Evolutionary conservation across 148 eudicot genomes (phyloP).

Genomic region (Chenopodium berlandieri): DNA sequence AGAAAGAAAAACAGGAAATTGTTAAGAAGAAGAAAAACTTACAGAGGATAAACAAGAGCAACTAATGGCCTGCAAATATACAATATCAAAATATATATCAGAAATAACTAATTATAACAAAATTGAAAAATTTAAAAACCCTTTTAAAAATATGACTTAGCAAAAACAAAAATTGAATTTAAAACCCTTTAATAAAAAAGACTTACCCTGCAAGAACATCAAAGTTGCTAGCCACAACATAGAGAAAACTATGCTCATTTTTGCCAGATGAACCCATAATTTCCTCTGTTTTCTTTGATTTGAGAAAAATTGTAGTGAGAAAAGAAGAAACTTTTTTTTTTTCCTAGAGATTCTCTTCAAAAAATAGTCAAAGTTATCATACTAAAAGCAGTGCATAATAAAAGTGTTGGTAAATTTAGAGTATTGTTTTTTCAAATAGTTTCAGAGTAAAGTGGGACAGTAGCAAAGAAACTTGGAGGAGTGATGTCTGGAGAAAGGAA

Average conservation of each 20-base stretch:
- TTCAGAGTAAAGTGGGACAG: background rate
- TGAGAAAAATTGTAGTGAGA: background rate
- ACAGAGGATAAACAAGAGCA: conserved; percentile 60
- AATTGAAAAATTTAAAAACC: background rate
- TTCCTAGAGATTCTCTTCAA: conserved; percentile 6
- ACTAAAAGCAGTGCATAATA: conserved; percentile 9
- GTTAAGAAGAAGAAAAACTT: conserved; percentile 27
- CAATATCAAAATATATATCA: background rate
- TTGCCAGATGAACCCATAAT: background rate
- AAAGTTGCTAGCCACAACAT: conserved; percentile 51
- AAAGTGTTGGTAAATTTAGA: background rate
- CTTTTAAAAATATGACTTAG: too few relatives aligned
- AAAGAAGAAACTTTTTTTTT: background rate
- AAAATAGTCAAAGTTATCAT: conserved; percentile 1
- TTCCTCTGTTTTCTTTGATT: background rate
- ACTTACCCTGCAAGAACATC: conserved; percentile 47
- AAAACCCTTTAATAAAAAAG: too few relatives aligned
- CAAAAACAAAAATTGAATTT: too few relatives aligned
- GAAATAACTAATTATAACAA: background rate
- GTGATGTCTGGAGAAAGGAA: conserved; percentile 6
- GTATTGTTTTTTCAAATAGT: background rate
- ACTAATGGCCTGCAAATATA: conserved; percentile 38
- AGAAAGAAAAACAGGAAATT: background rate
- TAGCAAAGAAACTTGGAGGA: background rate
- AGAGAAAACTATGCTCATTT: conserved; percentile 49